phyloP scores from a whole-genome alignment of 73 alveolate genomes.

The Diophrys appendiculata region DNA sequence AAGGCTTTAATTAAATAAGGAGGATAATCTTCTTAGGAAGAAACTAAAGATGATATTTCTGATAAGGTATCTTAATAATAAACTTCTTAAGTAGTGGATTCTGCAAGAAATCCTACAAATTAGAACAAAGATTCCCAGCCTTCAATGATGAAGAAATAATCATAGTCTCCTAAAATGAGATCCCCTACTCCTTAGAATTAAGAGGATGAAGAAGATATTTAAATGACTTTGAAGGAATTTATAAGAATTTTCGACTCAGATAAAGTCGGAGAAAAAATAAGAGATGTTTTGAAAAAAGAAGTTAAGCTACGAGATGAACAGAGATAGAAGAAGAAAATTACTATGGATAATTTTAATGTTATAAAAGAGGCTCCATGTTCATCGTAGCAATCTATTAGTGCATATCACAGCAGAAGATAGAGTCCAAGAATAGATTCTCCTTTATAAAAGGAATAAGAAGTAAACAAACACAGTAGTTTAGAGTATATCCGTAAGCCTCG shows the following conservation, averaged over 20 bases:
- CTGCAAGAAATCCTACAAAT: too few species aligned
- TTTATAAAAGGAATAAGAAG: too few species aligned
- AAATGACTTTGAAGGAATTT: slow-evolving; percentile 45
- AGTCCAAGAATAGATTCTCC: too few species aligned
- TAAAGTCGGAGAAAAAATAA: slow-evolving; percentile 9
- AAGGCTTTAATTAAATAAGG: slow-evolving; percentile 6
- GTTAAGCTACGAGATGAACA: not conserved
- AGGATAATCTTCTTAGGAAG: not conserved
- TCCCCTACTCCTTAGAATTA: too few species aligned
- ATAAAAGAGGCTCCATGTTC: not conserved
- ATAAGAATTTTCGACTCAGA: slow-evolving; percentile 42
- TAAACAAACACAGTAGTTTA: too few species aligned
- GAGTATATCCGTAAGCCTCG: too few species aligned
- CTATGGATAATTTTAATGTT: not conserved
- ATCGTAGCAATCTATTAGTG: too few species aligned
- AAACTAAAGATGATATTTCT: not conserved
- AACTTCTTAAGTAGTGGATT: too few species aligned
- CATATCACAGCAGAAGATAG: too few species aligned
- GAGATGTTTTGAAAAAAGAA: not conserved
- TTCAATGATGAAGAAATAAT: slow-evolving; percentile 1
- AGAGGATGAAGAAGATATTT: slow-evolving; percentile 29
- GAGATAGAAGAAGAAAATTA: not conserved
- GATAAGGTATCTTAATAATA: too few species aligned
- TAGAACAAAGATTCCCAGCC: too few species aligned
- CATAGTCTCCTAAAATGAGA: too few species aligned